These are phyloP conservation scores for Podospora australis DNA, from an alignment of 495 filamentous ascomycete genomes.

Conservation along the genomic window DNA sequence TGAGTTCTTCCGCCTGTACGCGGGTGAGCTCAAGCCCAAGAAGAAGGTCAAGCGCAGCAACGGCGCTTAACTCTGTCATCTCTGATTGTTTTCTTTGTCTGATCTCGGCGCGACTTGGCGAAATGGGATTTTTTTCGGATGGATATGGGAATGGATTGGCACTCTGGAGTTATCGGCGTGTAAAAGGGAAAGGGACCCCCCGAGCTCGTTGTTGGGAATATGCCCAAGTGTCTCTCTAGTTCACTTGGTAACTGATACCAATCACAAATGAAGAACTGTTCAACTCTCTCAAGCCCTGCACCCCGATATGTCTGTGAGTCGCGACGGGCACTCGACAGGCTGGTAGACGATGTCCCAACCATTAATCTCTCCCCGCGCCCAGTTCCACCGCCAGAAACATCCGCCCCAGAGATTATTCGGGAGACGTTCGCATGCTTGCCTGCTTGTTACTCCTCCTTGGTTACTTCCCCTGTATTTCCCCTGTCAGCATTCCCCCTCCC, in stretches of 20 bases:
- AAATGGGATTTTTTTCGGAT: no score
- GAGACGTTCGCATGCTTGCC: slow-evolving; percentile 39
- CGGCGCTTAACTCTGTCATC: neutral
- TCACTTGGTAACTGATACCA: no score
- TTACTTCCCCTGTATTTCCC: slow-evolving; percentile 35
- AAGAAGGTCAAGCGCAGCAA: slow-evolving; percentile 19
- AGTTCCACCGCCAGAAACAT: slow-evolving; percentile 51
- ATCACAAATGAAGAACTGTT: no score
- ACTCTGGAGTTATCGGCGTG: no score
- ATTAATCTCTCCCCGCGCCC: slow-evolving; percentile 24
- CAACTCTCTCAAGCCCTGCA: slow-evolving; percentile 12
- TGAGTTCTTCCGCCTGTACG: slow-evolving; percentile 50
- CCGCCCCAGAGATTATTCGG: slow-evolving; percentile 43
- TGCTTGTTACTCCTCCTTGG: slow-evolving; percentile 40
- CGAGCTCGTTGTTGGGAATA: no score
- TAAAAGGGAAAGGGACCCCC: no score
- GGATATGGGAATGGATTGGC: no score
- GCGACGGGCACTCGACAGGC: slow-evolving; percentile 15
- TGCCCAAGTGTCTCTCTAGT: no score
- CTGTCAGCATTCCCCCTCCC: neutral
- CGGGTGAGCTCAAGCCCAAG: slow-evolving; percentile 40
- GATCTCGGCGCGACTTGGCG: no score
- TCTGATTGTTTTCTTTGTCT: no score
- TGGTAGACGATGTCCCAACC: slow-evolving; percentile 20
- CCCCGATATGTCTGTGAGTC: slow-evolving; percentile 19